Evolutionary conservation across 768 basidiomycete genomes (phyloP).

Genomic region (Boletus coccyginus): DNA sequence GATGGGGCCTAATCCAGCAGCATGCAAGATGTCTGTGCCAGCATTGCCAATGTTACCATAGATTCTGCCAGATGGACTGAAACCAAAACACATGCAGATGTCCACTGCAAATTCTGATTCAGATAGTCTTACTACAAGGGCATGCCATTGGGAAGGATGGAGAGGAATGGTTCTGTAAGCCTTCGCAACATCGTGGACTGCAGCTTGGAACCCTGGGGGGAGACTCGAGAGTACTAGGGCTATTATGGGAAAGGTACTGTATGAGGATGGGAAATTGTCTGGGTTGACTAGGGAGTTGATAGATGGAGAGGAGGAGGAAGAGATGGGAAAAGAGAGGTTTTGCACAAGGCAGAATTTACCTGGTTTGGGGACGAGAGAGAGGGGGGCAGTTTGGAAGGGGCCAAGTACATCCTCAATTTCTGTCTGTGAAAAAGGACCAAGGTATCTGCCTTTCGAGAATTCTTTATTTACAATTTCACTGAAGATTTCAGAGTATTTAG

Average conservation of each 20-base stretch:
- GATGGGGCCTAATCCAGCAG: conserved; percentile 22
- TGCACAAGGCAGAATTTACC: no score
- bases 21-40: conserved; percentile 7
- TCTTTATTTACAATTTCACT: no score
- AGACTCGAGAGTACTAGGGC: fast-evolving
- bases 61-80: conserved; percentile 14
- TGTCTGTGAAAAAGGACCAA: no score
- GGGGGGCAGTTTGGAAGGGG: no score
- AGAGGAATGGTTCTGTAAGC: conserved; percentile 25
- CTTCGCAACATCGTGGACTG: not conserved
- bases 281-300: no score
- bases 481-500: no score
- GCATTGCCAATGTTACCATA: conserved; percentile 29
- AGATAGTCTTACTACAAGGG: conserved; percentile 21
- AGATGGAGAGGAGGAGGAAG: no score
- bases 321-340: no score
- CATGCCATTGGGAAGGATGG: conserved; percentile 36
- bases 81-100: conserved; percentile 27
- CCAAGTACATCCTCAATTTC: no score
- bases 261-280: no score
- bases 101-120: not conserved
- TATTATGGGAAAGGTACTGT: not conserved
- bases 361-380: no score
- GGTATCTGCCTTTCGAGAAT: no score
- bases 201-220: not conserved